Percentiles rank a stretch among this genome's conserved stretches.
Evolutionary conservation across 108 stramenopile genomes (phyloP).

Genomic region (Stephanodiscus triporus): DNA sequence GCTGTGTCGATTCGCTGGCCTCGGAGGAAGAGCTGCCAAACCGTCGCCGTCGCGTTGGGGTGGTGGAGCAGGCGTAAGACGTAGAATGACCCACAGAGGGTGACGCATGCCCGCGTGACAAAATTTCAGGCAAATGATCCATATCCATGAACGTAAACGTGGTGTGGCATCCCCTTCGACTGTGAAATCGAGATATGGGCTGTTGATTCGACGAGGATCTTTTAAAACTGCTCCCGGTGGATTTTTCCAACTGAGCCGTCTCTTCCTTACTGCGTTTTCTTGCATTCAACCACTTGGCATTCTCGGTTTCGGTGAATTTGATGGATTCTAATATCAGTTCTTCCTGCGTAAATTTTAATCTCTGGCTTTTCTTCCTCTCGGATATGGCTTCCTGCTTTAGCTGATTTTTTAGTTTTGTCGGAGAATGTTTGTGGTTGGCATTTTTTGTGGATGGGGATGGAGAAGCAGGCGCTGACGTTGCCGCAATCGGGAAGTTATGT

Average conservation of each 20-base stretch:
- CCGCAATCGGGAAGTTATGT: not conserved
- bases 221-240: not conserved
- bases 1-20: slow-evolving; percentile 1
- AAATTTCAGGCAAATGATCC: slow-evolving; percentile 79
- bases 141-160: slow-evolving; percentile 85
- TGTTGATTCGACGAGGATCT: slow-evolving; percentile 14
- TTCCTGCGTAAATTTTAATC: slow-evolving; percentile 71
- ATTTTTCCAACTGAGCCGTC: slow-evolving; percentile 41
- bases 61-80: not conserved
- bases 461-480: not conserved
- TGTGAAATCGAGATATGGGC: slow-evolving; percentile 59
- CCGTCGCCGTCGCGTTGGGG: not conserved
- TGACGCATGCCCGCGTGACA: slow-evolving; percentile 36
- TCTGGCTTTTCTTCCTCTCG: slow-evolving; percentile 31
- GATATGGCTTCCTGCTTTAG: slow-evolving; percentile 21
- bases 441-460: slow-evolving; percentile 7
- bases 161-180: slow-evolving; percentile 72
- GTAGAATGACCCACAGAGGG: not conserved
- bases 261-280: slow-evolving; percentile 66
- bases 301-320: slow-evolving; percentile 72
- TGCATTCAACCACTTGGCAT: slow-evolving; percentile 72
- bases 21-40: slow-evolving; percentile 11
- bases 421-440: not conserved
- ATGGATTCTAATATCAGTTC: slow-evolving; percentile 84
- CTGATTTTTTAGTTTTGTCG: slow-evolving; percentile 21